These are phyloP conservation scores for Sophora flavescens DNA, from an alignment of 306 rosid species.

Conservation along the genomic window DNA sequence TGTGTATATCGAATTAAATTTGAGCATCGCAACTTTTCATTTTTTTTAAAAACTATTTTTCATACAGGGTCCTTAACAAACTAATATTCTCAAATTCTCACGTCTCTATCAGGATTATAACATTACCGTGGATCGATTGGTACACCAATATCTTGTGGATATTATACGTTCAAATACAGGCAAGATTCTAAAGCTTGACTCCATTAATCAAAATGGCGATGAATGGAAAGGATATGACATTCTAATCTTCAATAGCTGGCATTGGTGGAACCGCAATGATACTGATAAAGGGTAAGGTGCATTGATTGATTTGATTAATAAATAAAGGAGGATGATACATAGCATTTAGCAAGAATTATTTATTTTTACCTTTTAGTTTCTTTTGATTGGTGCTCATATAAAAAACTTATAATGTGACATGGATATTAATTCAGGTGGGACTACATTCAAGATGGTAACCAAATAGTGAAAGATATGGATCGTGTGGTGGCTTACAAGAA, in stretches of 20 bases:
- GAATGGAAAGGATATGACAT: slow-evolving; percentile 56
- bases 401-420: neutral
- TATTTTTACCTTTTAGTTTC: neutral
- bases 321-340: neutral
- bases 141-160: slow-evolving; percentile 54
- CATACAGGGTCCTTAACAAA: neutral
- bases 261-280: slow-evolving; percentile 57
- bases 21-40: no score
- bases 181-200: slow-evolving; percentile 54
- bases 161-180: slow-evolving; percentile 46
- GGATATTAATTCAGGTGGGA: slow-evolving; percentile 46
- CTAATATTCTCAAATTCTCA: no score
- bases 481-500: slow-evolving; percentile 20
- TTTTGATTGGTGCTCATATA: neutral
- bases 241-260: slow-evolving; percentile 60
- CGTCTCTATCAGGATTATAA: neutral
- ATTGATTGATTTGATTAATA: neutral
- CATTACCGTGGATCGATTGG: slow-evolving; percentile 50
- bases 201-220: slow-evolving; percentile 48
- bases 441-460: slow-evolving; percentile 46
- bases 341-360: neutral
- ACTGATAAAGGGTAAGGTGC: slow-evolving; percentile 2
- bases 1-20: no score
- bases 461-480: slow-evolving; percentile 52
- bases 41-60: no score